Base-by-base conservation (phyloP, 2,329 filamentous ascomycete genomes). In the Penicillium hesseltinei region DNA sequence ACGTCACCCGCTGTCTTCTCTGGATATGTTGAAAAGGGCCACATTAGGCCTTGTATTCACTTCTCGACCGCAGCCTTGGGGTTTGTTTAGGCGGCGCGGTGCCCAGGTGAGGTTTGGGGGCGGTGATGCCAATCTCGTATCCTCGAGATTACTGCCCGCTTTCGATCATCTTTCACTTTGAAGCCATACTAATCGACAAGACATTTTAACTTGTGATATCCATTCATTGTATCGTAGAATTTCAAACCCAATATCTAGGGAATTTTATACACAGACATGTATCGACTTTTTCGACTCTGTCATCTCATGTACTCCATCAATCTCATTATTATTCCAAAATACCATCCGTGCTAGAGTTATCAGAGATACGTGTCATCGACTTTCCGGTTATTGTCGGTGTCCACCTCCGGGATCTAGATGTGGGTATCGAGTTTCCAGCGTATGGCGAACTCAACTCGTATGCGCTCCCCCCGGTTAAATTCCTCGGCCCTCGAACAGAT, bases 401-500 rank as follows among this genome's bases (percentile, higher is more conserved):
- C 54, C 45, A 21, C 47, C 57, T 51, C 61, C 56, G 50, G 2
- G 59, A 48, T 25, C 33, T 50, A 31, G 45, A 15, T 6, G 44
- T 35, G 7, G 43, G 40, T 5, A 43, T 21, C 3, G 59, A 61
- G 10, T 44, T 59, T 25, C 19, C 45, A 17, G 36, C 56, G 29
- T 58, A 59, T 2, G 54, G 56, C 17, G 53, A 62, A 31, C 51
- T 57, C 4, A 65, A 50, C 21, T 61, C 61, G 17, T 65, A 51
- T 25, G 59, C 56, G 51, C 62, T 56, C 13, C 35, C 39, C 40
- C 47, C 56, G 11, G 48, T 53, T n/a, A n/a, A n/a, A n/a, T n/a
- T n/a, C n/a, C n/a, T n/a, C n/a, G n/a, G n/a, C n/a, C n/a, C n/a
- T n/a, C n/a, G n/a, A n/a, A 57, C 3, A 3, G 62, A 58, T 17